A percentile compares a stretch with the other conserved stretches of the same genome.
These are phyloP conservation scores for Aristolochia californica DNA, from an alignment of 164 flowering plant genomes.

Conservation along the genomic window DNA sequence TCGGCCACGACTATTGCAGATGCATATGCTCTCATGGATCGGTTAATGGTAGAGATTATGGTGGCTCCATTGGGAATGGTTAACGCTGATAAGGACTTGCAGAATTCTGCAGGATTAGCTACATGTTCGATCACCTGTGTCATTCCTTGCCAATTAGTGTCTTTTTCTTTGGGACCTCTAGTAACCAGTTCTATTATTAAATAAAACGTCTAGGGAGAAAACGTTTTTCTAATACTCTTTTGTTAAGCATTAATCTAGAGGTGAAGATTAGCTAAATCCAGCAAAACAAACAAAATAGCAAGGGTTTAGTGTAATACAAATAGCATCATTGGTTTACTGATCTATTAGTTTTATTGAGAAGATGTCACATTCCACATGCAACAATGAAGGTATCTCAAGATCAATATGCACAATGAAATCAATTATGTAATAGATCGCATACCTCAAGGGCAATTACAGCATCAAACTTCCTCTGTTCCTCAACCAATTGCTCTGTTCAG, in stretches of 20 bases:
- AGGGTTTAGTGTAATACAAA: no score
- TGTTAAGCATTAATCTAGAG: no score
- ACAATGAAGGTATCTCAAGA: background rate
- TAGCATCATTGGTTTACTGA: no score
- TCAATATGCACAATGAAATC: background rate
- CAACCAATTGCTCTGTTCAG: constrained; percentile 76
- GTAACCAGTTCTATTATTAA: no score
- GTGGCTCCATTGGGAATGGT: constrained; percentile 63
- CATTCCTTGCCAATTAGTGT: no score
- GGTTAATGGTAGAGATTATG: constrained; percentile 77
- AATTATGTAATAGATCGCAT: constrained; percentile 3
- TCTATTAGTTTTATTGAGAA: no score
- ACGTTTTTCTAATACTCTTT: no score
- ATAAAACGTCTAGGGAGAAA: no score
- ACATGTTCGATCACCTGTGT: constrained; percentile 92
- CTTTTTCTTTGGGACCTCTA: no score
- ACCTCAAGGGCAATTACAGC: constrained; percentile 94
- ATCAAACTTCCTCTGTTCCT: constrained; percentile 67
- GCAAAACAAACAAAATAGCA: no score
- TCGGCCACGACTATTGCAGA: constrained; percentile 76
- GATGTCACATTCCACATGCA: no score
- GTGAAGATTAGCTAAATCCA: no score
- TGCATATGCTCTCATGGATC: constrained; percentile 86
- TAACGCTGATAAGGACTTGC: constrained; percentile 77
- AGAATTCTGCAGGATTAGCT: constrained; percentile 83